phyloP scores from a whole-genome alignment of 176 grass and related monocot genomes.

The Luzula sylvatica region DNA sequence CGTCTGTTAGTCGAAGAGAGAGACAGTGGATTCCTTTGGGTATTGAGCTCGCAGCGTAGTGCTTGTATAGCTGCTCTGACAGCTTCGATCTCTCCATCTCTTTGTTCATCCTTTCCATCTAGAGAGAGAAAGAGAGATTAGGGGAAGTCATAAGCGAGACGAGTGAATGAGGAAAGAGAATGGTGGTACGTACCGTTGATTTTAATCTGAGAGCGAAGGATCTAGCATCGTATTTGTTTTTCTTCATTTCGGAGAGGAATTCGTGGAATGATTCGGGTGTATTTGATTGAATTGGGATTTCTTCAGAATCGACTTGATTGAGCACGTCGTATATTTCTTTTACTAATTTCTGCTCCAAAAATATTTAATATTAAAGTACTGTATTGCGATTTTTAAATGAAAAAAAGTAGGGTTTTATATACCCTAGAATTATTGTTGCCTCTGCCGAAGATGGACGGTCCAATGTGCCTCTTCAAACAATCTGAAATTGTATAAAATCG shows the following conservation, averaged over 20 bases:
- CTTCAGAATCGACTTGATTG: conserved; percentile 61
- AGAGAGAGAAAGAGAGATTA: conserved; percentile 13
- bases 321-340: conserved; percentile 79
- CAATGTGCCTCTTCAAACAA: conserved; percentile 88
- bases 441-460: conserved; percentile 72
- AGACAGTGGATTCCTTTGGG: conserved; percentile 90
- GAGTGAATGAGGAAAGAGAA: background rate
- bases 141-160: no score
- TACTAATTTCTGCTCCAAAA: conserved; percentile 54
- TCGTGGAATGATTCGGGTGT: conserved; percentile 78
- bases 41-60: conserved; percentile 83
- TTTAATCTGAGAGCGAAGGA: conserved; percentile 69
- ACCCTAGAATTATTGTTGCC: conserved; percentile 61
- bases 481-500: conserved; percentile 44
- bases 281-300: conserved; percentile 36
- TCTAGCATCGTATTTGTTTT: conserved; percentile 67
- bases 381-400: conserved; percentile 4
- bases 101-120: conserved; percentile 96
- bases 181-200: conserved; percentile 43
- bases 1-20: conserved; percentile 86
- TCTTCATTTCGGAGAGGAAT: conserved; percentile 78
- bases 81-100: conserved; percentile 67
- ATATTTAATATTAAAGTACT: conserved; percentile 18
- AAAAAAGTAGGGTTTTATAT: conserved; percentile 20
- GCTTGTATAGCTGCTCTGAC: conserved; percentile 77